phyloP scores from a whole-genome alignment of 805 yeast species.

The Suhomyces xylopsoci region DNA sequence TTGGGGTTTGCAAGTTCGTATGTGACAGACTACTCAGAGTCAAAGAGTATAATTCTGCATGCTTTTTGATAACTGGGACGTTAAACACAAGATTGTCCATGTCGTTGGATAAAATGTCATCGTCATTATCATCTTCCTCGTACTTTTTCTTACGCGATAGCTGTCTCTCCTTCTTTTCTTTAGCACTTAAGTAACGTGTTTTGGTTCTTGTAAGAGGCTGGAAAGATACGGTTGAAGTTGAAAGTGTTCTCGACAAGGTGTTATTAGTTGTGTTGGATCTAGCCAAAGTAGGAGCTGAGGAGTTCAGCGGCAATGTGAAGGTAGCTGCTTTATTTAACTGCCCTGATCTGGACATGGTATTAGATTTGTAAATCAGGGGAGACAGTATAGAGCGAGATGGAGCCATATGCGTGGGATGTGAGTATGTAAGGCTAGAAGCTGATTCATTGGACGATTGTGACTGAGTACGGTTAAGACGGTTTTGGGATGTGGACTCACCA shows the following conservation, averaged over 20 bases:
- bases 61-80: conserved; percentile 40
- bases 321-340: not conserved
- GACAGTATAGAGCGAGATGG: not conserved
- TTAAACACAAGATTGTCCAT: conserved; percentile 38
- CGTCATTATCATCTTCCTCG: conserved; percentile 42
- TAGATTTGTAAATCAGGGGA: conserved; percentile 3
- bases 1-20: conserved; percentile 3
- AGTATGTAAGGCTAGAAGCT: not conserved
- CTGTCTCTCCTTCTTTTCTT: conserved; percentile 39
- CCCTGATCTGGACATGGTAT: not conserved
- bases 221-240: conserved; percentile 9
- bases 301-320: not conserved
- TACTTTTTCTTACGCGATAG: conserved; percentile 36
- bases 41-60: conserved; percentile 30
- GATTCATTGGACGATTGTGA: conserved; percentile 2
- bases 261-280: not conserved
- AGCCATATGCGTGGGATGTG: not conserved
- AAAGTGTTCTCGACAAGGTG: not conserved
- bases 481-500: not conserved
- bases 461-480: not conserved
- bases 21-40: conserved; percentile 17
- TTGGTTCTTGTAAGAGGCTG: conserved; percentile 25
- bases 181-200: conserved; percentile 30
- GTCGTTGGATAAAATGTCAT: conserved; percentile 36
- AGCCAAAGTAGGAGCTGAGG: not conserved